Percentiles rank a stretch among this genome's conserved stretches.
Evolutionary conservation across 106 monocot genomes (phyloP).

Genomic region (Acanthochlamys bracteata): DNA sequence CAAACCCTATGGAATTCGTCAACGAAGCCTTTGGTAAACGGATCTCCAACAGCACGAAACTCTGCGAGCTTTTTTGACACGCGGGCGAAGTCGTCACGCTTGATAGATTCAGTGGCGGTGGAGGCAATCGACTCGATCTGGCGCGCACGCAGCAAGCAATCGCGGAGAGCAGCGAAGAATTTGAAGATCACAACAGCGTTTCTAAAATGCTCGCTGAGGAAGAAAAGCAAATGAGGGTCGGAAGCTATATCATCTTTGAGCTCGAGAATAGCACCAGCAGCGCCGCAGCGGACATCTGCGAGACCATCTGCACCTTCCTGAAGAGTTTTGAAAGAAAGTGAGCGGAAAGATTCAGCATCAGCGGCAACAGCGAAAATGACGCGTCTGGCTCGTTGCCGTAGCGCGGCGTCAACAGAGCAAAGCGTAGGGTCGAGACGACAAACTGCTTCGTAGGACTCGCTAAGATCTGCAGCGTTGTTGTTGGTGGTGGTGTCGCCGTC

Average conservation of each 20-base stretch:
- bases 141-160: slow-evolving; percentile 32
- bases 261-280: slow-evolving; percentile 11
- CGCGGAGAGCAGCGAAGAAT: slow-evolving; percentile 39
- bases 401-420: slow-evolving; percentile 1
- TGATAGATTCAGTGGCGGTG: slow-evolving; percentile 26
- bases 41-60: slow-evolving; percentile 30
- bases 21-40: slow-evolving; percentile 47
- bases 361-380: slow-evolving; percentile 27
- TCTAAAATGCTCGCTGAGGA: slow-evolving; percentile 49
- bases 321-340: slow-evolving; percentile 44
- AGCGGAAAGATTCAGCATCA: slow-evolving; percentile 17
- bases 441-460: background rate
- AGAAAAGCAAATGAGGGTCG: slow-evolving; percentile 30
- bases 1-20: slow-evolving; percentile 25
- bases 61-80: slow-evolving; percentile 27
- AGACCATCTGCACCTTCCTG: slow-evolving; percentile 1
- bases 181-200: slow-evolving; percentile 37
- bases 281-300: background rate
- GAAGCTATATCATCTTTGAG: slow-evolving; percentile 35
- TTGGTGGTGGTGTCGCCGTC: background rate
- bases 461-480: background rate
- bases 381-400: slow-evolving; percentile 26
- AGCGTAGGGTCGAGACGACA: background rate
- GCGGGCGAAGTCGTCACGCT: background rate
- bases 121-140: slow-evolving; percentile 28